Conservation (phyloP, 768 basidiomycete species). For the Pilatotrama ljubarskyi region DNA sequence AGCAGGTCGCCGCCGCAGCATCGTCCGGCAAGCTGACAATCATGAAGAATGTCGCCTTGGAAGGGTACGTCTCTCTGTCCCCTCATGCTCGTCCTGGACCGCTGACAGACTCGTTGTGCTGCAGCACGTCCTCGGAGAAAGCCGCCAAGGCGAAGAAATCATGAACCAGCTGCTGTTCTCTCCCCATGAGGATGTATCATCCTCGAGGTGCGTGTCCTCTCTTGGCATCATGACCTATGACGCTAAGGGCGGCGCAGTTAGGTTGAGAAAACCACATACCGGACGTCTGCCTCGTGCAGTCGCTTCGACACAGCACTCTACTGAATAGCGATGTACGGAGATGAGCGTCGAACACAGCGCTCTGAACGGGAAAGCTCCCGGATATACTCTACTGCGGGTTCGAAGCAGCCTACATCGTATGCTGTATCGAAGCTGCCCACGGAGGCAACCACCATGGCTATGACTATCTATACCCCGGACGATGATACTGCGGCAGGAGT, state of each 20-base stretch:
- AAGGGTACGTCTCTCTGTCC: conserved; percentile 34
- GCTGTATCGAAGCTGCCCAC: neutral
- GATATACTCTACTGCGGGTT: neutral
- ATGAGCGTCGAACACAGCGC: neutral
- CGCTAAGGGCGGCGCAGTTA: conserved; percentile 7
- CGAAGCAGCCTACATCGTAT: too few species aligned
- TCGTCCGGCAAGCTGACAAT: conserved; percentile 89
- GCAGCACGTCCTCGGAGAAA: conserved; percentile 19
- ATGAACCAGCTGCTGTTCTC: neutral
- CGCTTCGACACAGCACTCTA: conserved; percentile 1
- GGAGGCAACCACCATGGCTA: neutral
- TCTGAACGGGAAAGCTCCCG: neutral
- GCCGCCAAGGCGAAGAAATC: conserved; percentile 21
- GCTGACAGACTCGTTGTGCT: neutral
- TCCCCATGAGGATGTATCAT: neutral
- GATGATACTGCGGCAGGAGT: neutral
- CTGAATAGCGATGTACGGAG: neutral
- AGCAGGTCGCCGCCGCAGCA: conserved; percentile 87
- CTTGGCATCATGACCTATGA: neutral
- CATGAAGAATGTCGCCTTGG: conserved; percentile 69
- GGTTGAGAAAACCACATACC: neutral
- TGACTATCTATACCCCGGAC: neutral
- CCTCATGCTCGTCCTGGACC: neutral
- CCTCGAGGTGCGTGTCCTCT: conserved; percentile 6
- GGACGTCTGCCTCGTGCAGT: neutral